Conservation (phyloP, 371 early-diverging fungal species). For the Mortierella sp. region DNA sequence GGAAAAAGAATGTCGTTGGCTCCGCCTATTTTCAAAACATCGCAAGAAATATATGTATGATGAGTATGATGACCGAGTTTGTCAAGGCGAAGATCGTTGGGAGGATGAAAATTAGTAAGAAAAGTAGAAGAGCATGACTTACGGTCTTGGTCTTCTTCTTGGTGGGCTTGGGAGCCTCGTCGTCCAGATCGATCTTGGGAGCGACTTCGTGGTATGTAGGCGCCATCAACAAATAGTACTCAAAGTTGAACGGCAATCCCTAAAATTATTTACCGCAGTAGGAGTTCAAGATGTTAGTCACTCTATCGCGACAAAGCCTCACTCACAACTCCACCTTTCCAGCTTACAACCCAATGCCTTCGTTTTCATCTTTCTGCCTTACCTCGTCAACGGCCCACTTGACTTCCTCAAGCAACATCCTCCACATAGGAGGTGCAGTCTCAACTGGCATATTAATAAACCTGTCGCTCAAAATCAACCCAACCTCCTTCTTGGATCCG, state of each 20-base stretch:
- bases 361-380: constrained; percentile 3
- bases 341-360: too few species aligned
- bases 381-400: constrained; percentile 83
- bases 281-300: background rate
- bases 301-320: too few species aligned
- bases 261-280: constrained; percentile 29
- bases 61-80: too few species aligned
- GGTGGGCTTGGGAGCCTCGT: constrained; percentile 52
- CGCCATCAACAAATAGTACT: constrained; percentile 84
- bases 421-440: constrained; percentile 90
- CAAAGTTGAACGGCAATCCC: constrained; percentile 82
- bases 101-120: background rate
- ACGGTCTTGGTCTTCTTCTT: constrained; percentile 71
- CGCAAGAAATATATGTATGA: background rate
- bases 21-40: constrained; percentile 38
- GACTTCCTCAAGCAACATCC: constrained; percentile 88
- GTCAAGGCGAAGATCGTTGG: too few species aligned
- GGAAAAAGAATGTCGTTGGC: constrained; percentile 79
- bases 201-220: constrained; percentile 89
- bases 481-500: constrained; percentile 64
- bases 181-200: constrained; percentile 72
- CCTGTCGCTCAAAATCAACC: constrained; percentile 88
- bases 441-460: constrained; percentile 98
- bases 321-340: too few species aligned
- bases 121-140: constrained; percentile 7